A percentile compares a stretch with the other conserved stretches of the same genome.
Conservation (phyloP, 1,284 basidiomycete genomes). For the Phlebopus sp. region DNA sequence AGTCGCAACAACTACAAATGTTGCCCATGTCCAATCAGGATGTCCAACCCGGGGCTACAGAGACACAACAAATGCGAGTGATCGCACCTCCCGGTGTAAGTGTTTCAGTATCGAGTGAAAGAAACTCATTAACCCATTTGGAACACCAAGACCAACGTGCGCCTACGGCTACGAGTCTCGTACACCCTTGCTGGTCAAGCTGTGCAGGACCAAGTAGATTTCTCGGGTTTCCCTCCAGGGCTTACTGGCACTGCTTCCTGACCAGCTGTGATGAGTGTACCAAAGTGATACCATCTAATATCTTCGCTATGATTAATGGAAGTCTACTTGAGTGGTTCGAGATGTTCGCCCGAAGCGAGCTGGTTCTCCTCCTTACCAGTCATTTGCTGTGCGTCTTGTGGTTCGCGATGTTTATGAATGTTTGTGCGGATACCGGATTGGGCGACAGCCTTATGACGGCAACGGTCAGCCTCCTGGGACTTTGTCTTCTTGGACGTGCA, state of each 20-base stretch:
- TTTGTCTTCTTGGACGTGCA: background rate
- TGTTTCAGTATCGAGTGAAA: constrained; percentile 18
- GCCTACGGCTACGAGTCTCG: constrained; percentile 83
- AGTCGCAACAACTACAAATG: constrained; percentile 99
- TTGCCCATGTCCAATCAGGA: constrained; percentile 90
- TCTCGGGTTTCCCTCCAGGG: constrained; percentile 82
- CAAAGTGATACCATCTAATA: constrained; percentile 9
- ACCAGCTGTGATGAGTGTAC: constrained; percentile 5
- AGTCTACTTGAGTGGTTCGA: too few species aligned
- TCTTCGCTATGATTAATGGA: too few species aligned
- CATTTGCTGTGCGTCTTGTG: too few species aligned
- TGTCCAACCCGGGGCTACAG: constrained; percentile 74
- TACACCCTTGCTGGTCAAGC: constrained; percentile 68
- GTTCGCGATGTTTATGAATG: too few species aligned
- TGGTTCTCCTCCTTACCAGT: too few species aligned
- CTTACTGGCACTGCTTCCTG: constrained; percentile 51
- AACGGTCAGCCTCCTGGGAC: too few species aligned
- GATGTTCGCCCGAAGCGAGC: too few species aligned
- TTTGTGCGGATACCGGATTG: too few species aligned
- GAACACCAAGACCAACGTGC: constrained; percentile 65
- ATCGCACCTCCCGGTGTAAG: constrained; percentile 85
- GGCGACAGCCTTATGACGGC: too few species aligned
- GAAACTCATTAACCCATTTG: constrained; percentile 1
- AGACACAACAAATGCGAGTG: constrained; percentile 95
- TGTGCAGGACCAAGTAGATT: constrained; percentile 93